Conservation (phyloP, 2,329 filamentous ascomycete genomes). For the Dactylellina cionopaga region DNA sequence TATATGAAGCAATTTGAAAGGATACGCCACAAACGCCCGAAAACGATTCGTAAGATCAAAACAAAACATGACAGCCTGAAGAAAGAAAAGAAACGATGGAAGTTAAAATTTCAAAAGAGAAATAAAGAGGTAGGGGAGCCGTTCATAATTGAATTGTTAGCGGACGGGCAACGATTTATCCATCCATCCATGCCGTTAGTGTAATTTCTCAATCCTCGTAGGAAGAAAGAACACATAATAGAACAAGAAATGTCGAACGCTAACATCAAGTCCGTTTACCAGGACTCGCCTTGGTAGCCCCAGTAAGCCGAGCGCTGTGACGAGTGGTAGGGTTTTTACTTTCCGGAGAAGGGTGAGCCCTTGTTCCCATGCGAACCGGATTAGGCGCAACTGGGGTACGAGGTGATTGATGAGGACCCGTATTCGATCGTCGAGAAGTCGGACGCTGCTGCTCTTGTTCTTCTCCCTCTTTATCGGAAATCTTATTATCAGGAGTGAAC, state of each 20-base stretch:
- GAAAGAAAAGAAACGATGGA: not conserved
- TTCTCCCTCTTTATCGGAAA: constrained; percentile 16
- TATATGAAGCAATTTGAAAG: constrained; percentile 40
- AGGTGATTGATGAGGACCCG: constrained; percentile 22
- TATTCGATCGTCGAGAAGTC: constrained; percentile 43
- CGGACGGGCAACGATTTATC: no score
- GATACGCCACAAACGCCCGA: constrained; percentile 37
- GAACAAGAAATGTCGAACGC: not conserved
- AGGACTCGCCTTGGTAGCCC: constrained; percentile 9
- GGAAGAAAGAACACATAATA: not conserved
- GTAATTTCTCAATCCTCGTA: no score
- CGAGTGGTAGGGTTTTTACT: constrained; percentile 16
- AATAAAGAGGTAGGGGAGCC: not conserved
- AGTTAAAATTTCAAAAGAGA: not conserved
- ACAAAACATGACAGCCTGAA: not conserved
- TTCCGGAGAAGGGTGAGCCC: constrained; percentile 41
- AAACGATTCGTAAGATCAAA: not conserved
- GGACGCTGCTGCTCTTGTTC: constrained; percentile 26
- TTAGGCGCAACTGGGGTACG: constrained; percentile 26
- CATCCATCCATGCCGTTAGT: not conserved
- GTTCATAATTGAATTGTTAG: no score
- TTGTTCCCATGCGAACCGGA: constrained; percentile 34
- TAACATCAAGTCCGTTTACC: constrained; percentile 5
- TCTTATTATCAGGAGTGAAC: constrained; percentile 10
- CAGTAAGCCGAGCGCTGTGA: constrained; percentile 34